Percentiles rank a stretch among this genome's conserved stretches.
Conservation (phyloP, 768 basidiomycete genomes). For the Ramaria sp. region DNA sequence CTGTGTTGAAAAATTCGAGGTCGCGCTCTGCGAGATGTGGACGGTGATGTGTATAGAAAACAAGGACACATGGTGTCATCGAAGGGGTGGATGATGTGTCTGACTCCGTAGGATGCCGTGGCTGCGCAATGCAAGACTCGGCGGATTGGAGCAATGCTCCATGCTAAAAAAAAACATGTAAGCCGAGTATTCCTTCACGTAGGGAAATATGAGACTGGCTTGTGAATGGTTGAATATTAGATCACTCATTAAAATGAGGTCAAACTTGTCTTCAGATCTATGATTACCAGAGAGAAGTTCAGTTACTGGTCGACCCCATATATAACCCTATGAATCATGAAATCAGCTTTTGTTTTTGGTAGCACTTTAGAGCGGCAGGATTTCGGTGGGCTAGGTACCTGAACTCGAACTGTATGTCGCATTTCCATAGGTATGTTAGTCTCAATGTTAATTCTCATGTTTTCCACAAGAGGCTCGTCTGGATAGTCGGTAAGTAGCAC, state of each 20-base stretch:
- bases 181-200: neutral
- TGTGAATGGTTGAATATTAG: conserved; percentile 94
- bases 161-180: conserved; percentile 43
- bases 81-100: conserved; percentile 11
- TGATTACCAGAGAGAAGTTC: conserved; percentile 14
- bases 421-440: conserved; percentile 33
- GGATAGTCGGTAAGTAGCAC: conserved; percentile 91
- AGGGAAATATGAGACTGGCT: conserved; percentile 25
- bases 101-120: conserved; percentile 1
- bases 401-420: conserved; percentile 19
- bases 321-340: conserved; percentile 53
- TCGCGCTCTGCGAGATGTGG: conserved; percentile 78
- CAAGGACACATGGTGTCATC: conserved; percentile 40
- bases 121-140: conserved; percentile 20
- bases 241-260: conserved; percentile 83
- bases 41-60: conserved; percentile 85
- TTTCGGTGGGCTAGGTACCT: conserved; percentile 19
- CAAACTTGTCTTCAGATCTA: conserved; percentile 30
- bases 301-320: conserved; percentile 59
- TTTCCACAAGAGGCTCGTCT: conserved; percentile 61
- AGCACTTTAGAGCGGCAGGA: neutral
- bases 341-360: neutral
- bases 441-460: conserved; percentile 59
- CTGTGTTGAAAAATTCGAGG: conserved; percentile 69
- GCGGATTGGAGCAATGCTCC: conserved; percentile 71